Conservation (phyloP, 2,329 filamentous ascomycete genomes). For the Pyricularia pennisetigena region DNA sequence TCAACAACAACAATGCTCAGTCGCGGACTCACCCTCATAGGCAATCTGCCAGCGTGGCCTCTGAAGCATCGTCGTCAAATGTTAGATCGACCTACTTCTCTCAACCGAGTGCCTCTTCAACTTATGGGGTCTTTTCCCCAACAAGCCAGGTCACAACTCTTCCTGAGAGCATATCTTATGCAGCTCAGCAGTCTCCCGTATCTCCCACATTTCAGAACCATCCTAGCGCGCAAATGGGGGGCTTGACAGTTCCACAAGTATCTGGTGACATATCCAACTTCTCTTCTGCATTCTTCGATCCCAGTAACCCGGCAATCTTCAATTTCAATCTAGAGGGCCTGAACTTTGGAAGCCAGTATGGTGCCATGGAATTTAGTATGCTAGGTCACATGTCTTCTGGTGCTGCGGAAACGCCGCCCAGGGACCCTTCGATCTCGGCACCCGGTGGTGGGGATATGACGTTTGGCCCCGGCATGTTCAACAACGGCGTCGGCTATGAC, state of each 20-base stretch:
- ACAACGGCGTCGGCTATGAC: conserved; percentile 38
- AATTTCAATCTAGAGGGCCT: conserved; percentile 93
- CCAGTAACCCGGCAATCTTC: conserved; percentile 84
- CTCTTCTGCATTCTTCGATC: conserved; percentile 63
- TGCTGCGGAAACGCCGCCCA: conserved; percentile 67
- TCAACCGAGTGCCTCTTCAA: conserved; percentile 30
- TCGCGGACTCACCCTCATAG: conserved; percentile 35
- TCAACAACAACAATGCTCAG: conserved; percentile 49
- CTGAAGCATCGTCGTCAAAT: conserved; percentile 32
- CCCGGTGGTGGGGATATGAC: conserved; percentile 24
- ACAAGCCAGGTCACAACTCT: conserved; percentile 32
- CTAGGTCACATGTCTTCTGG: conserved; percentile 93
- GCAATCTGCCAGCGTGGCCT: conserved; percentile 34
- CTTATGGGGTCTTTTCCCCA: conserved; percentile 42
- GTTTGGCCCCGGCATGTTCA: conserved; percentile 37
- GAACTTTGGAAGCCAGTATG: conserved; percentile 94
- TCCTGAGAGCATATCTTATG: conserved; percentile 43
- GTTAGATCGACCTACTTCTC: conserved; percentile 36
- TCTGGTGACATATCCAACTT: conserved; percentile 41
- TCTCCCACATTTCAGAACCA: conserved; percentile 56
- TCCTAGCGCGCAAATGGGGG: conserved; percentile 36
- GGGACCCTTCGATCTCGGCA: conserved; percentile 43
- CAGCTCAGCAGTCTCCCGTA: conserved; percentile 60
- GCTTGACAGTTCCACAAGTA: conserved; percentile 38
- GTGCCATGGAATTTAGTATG: conserved; percentile 91